Evolutionary conservation across 225 moss, liverwort and hornwort species (phyloP).

Genomic region (Bryoerythrophyllum caledonicum): DNA sequence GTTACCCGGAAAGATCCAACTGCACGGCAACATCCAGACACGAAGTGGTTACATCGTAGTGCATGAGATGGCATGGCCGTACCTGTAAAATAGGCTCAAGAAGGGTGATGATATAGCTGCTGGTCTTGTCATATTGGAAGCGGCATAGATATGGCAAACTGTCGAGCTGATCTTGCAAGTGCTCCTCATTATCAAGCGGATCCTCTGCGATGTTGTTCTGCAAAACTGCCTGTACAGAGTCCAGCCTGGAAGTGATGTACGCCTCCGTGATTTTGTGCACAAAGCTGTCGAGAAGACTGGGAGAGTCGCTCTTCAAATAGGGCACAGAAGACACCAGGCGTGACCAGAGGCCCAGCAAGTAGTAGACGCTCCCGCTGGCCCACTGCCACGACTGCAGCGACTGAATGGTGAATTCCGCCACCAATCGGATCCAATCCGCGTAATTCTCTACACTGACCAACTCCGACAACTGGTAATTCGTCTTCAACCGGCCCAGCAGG

Average conservation of each 20-base stretch:
- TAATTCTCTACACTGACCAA: constrained; percentile 67
- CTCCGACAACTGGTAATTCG: constrained; percentile 66
- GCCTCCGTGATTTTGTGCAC: constrained; percentile 67
- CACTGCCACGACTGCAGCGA: constrained; percentile 69
- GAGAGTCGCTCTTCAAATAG: constrained; percentile 67
- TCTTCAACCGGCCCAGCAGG: constrained; percentile 56
- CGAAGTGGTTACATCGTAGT: neutral
- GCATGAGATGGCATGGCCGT: constrained; percentile 3
- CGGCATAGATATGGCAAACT: constrained; percentile 68
- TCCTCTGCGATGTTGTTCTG: constrained; percentile 69
- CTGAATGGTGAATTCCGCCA: constrained; percentile 67
- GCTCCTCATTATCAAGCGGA: constrained; percentile 68
- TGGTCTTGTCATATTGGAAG: constrained; percentile 67
- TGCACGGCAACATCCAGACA: constrained; percentile 19
- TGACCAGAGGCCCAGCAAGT: constrained; percentile 66
- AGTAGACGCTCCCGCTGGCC: constrained; percentile 72
- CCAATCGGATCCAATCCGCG: constrained; percentile 64
- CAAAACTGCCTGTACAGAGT: constrained; percentile 66
- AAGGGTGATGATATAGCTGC: constrained; percentile 55
- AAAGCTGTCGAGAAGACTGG: constrained; percentile 64
- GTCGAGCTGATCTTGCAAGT: constrained; percentile 67
- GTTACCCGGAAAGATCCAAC: constrained; percentile 6
- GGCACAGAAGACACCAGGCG: constrained; percentile 65
- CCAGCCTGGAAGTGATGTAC: constrained; percentile 60
- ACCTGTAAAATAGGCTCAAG: constrained; percentile 67